Conservation (phyloP, 306 rosid genomes). For the Luffa aegyptiaca region DNA sequence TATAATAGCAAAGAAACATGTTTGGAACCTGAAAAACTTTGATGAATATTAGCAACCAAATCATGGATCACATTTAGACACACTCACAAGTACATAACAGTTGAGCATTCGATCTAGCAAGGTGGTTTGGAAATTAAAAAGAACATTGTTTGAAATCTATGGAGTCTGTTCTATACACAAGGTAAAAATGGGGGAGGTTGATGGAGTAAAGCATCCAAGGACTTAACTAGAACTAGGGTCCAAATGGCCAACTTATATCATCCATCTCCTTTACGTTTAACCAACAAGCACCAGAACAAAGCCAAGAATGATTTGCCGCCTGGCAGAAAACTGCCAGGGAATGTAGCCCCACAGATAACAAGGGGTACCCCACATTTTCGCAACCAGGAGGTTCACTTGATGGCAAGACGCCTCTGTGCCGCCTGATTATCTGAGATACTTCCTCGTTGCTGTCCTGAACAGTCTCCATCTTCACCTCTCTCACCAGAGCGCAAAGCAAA, state of each 20-base stretch:
- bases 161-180: constrained; percentile 58
- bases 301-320: constrained; percentile 99
- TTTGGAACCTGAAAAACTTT: neutral
- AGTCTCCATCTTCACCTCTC: constrained; percentile 63
- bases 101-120: neutral
- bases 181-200: constrained; percentile 29
- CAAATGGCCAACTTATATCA: constrained; percentile 12
- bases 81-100: neutral
- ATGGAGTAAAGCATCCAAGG: constrained; percentile 28
- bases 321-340: constrained; percentile 47
- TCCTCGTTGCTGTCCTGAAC: constrained; percentile 61
- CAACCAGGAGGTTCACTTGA: constrained; percentile 39
- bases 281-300: constrained; percentile 23
- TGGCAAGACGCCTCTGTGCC: constrained; percentile 68
- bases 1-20: neutral
- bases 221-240: constrained; percentile 24
- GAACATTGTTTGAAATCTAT: constrained; percentile 29
- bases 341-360: constrained; percentile 23
- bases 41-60: neutral
- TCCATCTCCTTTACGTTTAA: constrained; percentile 6
- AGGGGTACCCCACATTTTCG: constrained; percentile 21
- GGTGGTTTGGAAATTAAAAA: neutral
- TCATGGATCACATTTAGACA: constrained; percentile 1
- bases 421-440: constrained; percentile 47
- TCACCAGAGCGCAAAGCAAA: constrained; percentile 43